These are phyloP conservation scores for Hymenoscyphus fructigenus DNA, from an alignment of 2,329 filamentous ascomycete species.

Conservation along the genomic window DNA sequence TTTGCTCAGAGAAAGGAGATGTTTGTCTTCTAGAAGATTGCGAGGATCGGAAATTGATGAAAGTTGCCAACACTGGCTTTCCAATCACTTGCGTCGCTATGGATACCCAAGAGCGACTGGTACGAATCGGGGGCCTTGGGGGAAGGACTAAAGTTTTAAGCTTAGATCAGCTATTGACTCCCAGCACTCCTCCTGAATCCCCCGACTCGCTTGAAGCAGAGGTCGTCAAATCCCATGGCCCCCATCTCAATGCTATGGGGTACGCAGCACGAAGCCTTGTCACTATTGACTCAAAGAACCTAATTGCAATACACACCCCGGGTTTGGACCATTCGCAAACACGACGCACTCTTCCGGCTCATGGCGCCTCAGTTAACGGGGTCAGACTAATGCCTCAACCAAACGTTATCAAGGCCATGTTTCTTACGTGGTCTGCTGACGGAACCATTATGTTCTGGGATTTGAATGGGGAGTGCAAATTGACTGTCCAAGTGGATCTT, in stretches of 20 bases:
- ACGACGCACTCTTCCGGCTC: slow-evolving; percentile 55
- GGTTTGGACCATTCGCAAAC: slow-evolving; percentile 37
- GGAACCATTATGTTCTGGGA: slow-evolving; percentile 85
- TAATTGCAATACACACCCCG: slow-evolving; percentile 60
- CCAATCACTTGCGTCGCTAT: slow-evolving; percentile 43
- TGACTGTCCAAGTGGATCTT: slow-evolving; percentile 64
- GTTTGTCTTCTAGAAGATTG: slow-evolving; percentile 83
- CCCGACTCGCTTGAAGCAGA: slow-evolving; percentile 29
- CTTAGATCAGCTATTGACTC: slow-evolving; percentile 42
- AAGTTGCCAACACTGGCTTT: slow-evolving; percentile 67
- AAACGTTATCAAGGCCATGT: slow-evolving; percentile 65
- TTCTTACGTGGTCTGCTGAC: slow-evolving; percentile 85
- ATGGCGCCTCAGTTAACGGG: slow-evolving; percentile 68
- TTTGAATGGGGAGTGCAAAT: slow-evolving; percentile 65
- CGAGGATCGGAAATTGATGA: slow-evolving; percentile 68
- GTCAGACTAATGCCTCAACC: slow-evolving; percentile 63
- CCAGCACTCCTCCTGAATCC: slow-evolving; percentile 35
- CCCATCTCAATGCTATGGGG: slow-evolving; percentile 58
- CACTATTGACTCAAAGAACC: slow-evolving; percentile 72
- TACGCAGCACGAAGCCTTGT: slow-evolving; percentile 67
- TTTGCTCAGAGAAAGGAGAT: slow-evolving; percentile 85
- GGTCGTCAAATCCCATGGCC: slow-evolving; percentile 33
- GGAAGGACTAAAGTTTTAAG: slow-evolving; percentile 49
- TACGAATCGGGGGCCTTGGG: slow-evolving; percentile 40
- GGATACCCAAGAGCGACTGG: slow-evolving; percentile 36